Evolutionary conservation across 495 filamentous ascomycete species (phyloP), one percentile per base, ranked within the genome.

Genomic region (Xanthoparmelia taractica): DNA sequence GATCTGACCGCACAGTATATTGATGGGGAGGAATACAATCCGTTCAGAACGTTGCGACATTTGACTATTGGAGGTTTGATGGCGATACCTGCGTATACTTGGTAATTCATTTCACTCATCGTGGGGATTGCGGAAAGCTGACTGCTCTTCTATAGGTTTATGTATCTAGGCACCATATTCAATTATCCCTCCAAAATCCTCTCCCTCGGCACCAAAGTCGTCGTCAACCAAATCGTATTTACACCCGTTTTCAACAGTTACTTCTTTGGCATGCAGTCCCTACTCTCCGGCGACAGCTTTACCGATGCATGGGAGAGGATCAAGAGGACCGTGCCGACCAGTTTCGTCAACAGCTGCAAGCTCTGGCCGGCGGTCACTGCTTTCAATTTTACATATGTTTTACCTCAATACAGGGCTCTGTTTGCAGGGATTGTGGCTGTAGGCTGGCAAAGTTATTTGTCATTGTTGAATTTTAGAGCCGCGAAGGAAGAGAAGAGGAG

Each of bases 381-480:
- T 1, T 85, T 96, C 73, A 93, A 80, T 72, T 96, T 96, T 69
- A 87, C 89, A 58, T 93, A 90, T 69, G 77, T 97, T 23, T 84
- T 84, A 34, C 74, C 90, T 29, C 84, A 92, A 72, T 92, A 87
- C 70, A 79, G 92, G 57, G 87, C 83, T 59, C 77, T 96, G 12
- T 92, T 96, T 72, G 84, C 87, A 68, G 70, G 82, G 8, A 73
- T 83, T 18, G 81, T 92, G 68, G 91, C 90, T 4, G 86, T 96
- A 54, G 88, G 89, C 2, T 97, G 92, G 92, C 92, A 96, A 76
- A 90, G 88, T 4, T 97, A 97, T 79, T 69, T 97, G 65, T 87
- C 84, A 60, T 88, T 84, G 74, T 74, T 97, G 71, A 96, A 96
- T 66, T 82, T 87, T 72, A 80, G 76, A 65, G 90, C 88, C 7